Conservation (phyloP, 805 yeast species). For the Teunomyces atbi region DNA sequence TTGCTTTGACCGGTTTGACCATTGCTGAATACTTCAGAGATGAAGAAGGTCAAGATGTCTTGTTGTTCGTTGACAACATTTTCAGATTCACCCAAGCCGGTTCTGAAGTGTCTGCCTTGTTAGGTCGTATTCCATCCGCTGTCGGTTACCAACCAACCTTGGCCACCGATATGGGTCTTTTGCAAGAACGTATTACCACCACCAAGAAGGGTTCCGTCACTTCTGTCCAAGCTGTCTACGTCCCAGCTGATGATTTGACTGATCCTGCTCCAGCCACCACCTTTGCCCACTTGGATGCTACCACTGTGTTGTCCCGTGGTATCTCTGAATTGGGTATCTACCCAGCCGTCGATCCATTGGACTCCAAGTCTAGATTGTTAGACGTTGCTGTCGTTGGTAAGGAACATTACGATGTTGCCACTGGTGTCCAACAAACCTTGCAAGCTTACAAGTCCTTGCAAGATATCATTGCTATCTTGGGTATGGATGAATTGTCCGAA, state of each 20-base stretch:
- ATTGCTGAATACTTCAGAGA: constrained; percentile 99
- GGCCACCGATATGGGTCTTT: constrained; percentile 99
- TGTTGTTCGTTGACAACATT: constrained; percentile 98
- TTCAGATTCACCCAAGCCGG: constrained; percentile 99
- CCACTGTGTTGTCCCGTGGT: constrained; percentile 99
- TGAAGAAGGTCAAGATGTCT: constrained; percentile 99
- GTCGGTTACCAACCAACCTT: constrained; percentile 99
- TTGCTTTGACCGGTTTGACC: constrained; percentile 99
- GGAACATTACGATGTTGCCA: constrained; percentile 97
- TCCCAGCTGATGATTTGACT: constrained; percentile 99
- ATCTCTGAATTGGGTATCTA: constrained; percentile 99
- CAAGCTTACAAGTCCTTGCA: constrained; percentile 99
- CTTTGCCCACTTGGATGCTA: constrained; percentile 99
- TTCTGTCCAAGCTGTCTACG: constrained; percentile 99
- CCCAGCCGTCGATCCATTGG: constrained; percentile 99
- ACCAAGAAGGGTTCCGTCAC: constrained; percentile 99
- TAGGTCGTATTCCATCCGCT: constrained; percentile 99
- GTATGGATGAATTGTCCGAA: constrained; percentile 99
- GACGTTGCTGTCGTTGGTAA: constrained; percentile 97
- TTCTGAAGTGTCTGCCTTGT: constrained; percentile 99
- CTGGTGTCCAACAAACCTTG: constrained; percentile 94
- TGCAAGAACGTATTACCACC: constrained; percentile 99
- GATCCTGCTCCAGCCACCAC: constrained; percentile 99
- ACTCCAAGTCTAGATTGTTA: constrained; percentile 97
- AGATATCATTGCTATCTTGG: constrained; percentile 99